Conservation (phyloP, 306 rosid species). For the Luffa aegyptiaca region DNA sequence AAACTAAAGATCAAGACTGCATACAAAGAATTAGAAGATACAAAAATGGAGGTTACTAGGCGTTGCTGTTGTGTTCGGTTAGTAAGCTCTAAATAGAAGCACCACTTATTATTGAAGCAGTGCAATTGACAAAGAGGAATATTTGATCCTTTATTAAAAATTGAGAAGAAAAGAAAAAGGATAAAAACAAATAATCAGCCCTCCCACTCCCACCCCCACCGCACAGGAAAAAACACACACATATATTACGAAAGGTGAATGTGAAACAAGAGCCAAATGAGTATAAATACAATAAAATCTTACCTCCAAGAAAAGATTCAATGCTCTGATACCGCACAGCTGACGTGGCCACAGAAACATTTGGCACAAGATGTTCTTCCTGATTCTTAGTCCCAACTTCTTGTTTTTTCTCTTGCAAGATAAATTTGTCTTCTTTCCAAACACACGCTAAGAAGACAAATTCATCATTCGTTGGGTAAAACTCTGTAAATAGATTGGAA, state of each 20-base stretch:
- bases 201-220: neutral
- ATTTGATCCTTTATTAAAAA: neutral
- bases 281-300: constrained; percentile 9
- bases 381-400: constrained; percentile 25
- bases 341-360: constrained; percentile 22
- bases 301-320: constrained; percentile 51
- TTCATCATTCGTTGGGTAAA: constrained; percentile 54
- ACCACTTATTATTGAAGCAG: neutral
- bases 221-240: neutral
- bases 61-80: too few relatives aligned
- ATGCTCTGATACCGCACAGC: constrained; percentile 40
- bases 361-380: constrained; percentile 26
- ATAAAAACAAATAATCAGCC: too few relatives aligned
- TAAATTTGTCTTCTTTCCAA: constrained; percentile 62
- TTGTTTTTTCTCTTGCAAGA: constrained; percentile 40
- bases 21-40: neutral
- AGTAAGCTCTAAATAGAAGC: too few relatives aligned
- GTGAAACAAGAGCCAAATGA: neutral
- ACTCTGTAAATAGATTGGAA: constrained; percentile 20
- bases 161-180: too few relatives aligned
- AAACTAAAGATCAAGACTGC: neutral
- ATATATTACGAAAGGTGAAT: neutral
- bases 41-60: neutral
- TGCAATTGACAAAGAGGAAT: neutral
- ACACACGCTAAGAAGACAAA: constrained; percentile 47